Evolutionary conservation across 371 early-diverging fungal genomes (phyloP).

Genomic region (Cladochytrium tenue): DNA sequence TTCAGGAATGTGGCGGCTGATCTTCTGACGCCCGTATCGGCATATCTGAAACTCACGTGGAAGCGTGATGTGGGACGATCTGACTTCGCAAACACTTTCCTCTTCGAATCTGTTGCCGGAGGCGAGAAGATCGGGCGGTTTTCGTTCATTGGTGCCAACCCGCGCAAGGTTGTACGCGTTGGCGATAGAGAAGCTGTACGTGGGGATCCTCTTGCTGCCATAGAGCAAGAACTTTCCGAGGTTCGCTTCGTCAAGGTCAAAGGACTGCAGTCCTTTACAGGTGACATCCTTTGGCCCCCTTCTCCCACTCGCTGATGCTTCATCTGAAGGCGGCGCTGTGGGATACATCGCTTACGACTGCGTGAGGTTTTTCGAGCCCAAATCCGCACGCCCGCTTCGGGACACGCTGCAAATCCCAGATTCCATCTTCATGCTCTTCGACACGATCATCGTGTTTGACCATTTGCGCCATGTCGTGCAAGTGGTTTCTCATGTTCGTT

Average conservation of each 20-base stretch:
- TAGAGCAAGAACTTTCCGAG: conserved; percentile 78
- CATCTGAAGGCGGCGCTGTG: conserved; percentile 82
- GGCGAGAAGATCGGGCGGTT: conserved; percentile 94
- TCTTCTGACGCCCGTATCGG: conserved; percentile 92
- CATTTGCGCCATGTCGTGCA: conserved; percentile 87
- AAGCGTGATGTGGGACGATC: conserved; percentile 27
- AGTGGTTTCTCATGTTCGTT: conserved; percentile 85
- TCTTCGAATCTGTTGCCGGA: conserved; percentile 93
- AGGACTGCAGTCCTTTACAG: conserved; percentile 86
- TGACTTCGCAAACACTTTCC: conserved; percentile 72
- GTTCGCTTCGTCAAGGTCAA: conserved; percentile 77
- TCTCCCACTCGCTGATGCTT: background rate
- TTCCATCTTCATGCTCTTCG: conserved; percentile 88
- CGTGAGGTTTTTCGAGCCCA: conserved; percentile 92
- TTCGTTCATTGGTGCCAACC: conserved; percentile 89
- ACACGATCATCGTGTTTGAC: conserved; percentile 91
- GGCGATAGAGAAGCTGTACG: conserved; percentile 65
- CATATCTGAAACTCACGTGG: conserved; percentile 85
- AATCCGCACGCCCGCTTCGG: conserved; percentile 55
- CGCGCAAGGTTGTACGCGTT: conserved; percentile 78
- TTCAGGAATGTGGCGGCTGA: conserved; percentile 85
- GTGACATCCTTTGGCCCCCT: conserved; percentile 34
- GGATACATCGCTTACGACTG: conserved; percentile 97
- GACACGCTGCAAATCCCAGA: conserved; percentile 92
- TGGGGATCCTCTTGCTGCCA: conserved; percentile 85